Evolutionary conservation across 2,329 filamentous ascomycete genomes (phyloP).

Genomic region (Xylariales sp.): DNA sequence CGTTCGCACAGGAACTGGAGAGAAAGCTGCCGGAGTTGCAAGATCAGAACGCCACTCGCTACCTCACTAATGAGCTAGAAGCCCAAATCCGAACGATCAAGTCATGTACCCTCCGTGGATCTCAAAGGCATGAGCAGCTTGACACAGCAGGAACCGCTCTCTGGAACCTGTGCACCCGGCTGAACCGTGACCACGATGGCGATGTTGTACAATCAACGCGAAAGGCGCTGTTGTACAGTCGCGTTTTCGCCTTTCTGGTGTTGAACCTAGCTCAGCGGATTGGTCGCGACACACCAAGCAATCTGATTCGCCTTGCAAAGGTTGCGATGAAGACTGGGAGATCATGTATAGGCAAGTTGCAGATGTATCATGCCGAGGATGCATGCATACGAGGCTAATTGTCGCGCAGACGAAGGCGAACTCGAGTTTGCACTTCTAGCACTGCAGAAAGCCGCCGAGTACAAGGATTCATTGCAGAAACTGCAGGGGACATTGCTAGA

Average conservation of each 20-base stretch:
- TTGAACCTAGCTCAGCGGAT: constrained; percentile 52
- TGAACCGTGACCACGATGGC: constrained; percentile 32
- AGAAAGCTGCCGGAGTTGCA: constrained; percentile 22
- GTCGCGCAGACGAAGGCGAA: constrained; percentile 42
- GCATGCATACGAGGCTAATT: constrained; percentile 12
- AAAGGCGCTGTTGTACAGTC: constrained; percentile 33
- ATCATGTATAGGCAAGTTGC: constrained; percentile 53
- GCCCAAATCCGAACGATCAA: constrained; percentile 31
- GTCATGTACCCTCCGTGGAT: constrained; percentile 24
- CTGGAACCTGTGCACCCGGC: constrained; percentile 62
- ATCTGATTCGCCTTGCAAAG: constrained; percentile 56
- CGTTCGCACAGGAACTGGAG: constrained; percentile 23
- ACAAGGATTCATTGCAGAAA: constrained; percentile 37
- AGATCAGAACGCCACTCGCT: constrained; percentile 20
- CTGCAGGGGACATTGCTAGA: constrained; percentile 20
- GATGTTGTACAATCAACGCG: constrained; percentile 15
- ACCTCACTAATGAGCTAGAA: constrained; percentile 37
- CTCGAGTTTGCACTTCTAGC: constrained; percentile 54
- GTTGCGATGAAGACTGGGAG: constrained; percentile 63
- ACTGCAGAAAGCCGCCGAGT: constrained; percentile 60
- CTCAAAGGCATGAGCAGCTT: constrained; percentile 38
- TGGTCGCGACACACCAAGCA: constrained; percentile 22
- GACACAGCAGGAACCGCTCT: constrained; percentile 53
- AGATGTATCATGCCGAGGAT: constrained; percentile 18
- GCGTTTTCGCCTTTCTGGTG: constrained; percentile 61